phyloP scores from a whole-genome alignment of 2,329 filamentous ascomycete species.

The Pyrenophora tritici-repentis region DNA sequence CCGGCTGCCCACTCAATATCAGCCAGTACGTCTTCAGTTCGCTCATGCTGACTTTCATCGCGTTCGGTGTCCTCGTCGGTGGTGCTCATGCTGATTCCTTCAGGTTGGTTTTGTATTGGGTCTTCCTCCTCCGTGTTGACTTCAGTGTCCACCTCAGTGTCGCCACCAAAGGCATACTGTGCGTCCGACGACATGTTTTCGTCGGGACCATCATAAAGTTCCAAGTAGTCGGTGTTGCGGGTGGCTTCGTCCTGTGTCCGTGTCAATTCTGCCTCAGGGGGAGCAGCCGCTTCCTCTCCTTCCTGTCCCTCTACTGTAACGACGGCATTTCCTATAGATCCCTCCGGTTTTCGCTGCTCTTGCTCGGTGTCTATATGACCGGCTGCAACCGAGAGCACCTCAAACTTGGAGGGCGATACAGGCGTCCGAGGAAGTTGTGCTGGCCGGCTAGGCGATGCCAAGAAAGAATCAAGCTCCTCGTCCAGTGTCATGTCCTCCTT shows the following conservation, averaged over 20 bases:
- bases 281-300: conserved; percentile 4
- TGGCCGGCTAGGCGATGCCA: conserved; percentile 31
- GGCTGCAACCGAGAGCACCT: conserved; percentile 7
- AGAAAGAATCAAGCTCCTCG: conserved; percentile 18
- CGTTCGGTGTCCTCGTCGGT: conserved; percentile 14
- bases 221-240: conserved; percentile 27
- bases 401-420: conserved; percentile 26
- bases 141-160: conserved; percentile 38
- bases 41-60: conserved; percentile 1
- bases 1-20: neutral
- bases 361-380: neutral
- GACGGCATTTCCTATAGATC: neutral
- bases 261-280: too few relatives aligned
- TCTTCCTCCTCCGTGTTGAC: conserved; percentile 23
- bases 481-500: conserved; percentile 47
- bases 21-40: neutral
- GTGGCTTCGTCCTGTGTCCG: neutral
- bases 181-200: conserved; percentile 63
- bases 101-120: conserved; percentile 7
- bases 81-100: conserved; percentile 10
- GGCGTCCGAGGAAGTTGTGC: conserved; percentile 34
- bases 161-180: conserved; percentile 46
- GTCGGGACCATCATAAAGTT: conserved; percentile 31
- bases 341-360: neutral
- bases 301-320: neutral